These are phyloP conservation scores for Neoboletus magnificus DNA, from an alignment of 768 basidiomycete genomes.

Conservation along the genomic window DNA sequence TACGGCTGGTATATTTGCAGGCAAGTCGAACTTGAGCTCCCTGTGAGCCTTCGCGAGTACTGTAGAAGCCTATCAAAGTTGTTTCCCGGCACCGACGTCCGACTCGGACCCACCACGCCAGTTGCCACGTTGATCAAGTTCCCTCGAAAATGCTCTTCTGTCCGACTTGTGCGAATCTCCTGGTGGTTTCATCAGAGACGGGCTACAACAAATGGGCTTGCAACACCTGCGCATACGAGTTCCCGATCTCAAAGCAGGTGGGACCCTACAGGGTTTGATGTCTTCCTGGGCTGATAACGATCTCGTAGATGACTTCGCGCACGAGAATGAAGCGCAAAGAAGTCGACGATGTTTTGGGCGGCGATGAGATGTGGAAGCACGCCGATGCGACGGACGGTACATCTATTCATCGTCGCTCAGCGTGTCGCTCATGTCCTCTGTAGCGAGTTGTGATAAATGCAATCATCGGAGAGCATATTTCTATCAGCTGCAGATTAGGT, in stretches of 20 bases:
- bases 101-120: background rate
- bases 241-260: constrained; percentile 36
- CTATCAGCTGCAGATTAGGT: constrained; percentile 94
- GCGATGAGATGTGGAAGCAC: constrained; percentile 90
- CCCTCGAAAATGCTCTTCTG: constrained; percentile 78
- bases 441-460: constrained; percentile 71
- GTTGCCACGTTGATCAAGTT: background rate
- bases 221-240: constrained; percentile 93
- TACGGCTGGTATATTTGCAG: background rate
- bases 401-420: constrained; percentile 6
- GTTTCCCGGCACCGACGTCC: background rate
- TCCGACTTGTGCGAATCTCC: constrained; percentile 88
- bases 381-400: constrained; percentile 83
- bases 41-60: background rate
- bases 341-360: constrained; percentile 94
- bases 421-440: background rate
- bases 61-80: background rate
- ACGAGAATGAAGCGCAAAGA: constrained; percentile 84
- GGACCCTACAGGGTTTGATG: background rate
- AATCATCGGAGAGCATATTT: constrained; percentile 86
- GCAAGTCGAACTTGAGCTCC: background rate
- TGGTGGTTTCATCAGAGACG: constrained; percentile 72
- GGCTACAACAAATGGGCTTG: constrained; percentile 92
- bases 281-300: background rate
- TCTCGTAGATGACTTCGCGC: constrained; percentile 82